Evolutionary conservation across 345 rosid genomes (phyloP).

Genomic region (Carallia brachiata): DNA sequence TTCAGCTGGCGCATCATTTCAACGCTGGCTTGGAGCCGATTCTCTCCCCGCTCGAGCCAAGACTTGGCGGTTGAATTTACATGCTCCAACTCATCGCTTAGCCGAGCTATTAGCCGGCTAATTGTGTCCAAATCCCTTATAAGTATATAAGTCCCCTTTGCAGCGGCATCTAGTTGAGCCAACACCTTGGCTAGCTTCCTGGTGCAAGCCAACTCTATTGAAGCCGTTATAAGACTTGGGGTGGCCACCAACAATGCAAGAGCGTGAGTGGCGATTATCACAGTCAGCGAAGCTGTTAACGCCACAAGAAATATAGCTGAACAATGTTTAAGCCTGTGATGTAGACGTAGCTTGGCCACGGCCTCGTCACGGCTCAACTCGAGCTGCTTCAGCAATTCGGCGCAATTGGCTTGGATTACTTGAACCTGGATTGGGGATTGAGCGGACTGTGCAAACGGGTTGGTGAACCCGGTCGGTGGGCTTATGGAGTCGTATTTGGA

Average conservation of each 20-base stretch:
- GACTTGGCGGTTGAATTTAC: slow-evolving; percentile 43
- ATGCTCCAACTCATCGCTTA: slow-evolving; percentile 65
- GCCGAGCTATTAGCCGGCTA: slow-evolving; percentile 54
- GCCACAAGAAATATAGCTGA: slow-evolving; percentile 61
- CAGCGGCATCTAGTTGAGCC: slow-evolving; percentile 64
- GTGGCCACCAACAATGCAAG: slow-evolving; percentile 61
- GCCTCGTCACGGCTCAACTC: slow-evolving; percentile 55
- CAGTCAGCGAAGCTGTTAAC: slow-evolving; percentile 53
- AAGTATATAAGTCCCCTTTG: slow-evolving; percentile 75
- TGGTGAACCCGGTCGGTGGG: slow-evolving; percentile 31
- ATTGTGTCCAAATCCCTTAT: slow-evolving; percentile 69
- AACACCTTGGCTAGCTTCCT: slow-evolving; percentile 37
- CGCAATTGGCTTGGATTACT: slow-evolving; percentile 36
- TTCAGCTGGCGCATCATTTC: slow-evolving; percentile 52
- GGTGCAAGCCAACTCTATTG: slow-evolving; percentile 35
- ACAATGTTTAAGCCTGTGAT: slow-evolving; percentile 40
- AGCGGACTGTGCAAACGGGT: slow-evolving; percentile 35
- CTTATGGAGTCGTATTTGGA: slow-evolving; percentile 13
- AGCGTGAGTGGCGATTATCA: slow-evolving; percentile 65
- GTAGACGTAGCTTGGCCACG: slow-evolving; percentile 39
- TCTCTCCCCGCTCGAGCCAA: slow-evolving; percentile 52
- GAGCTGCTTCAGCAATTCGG: slow-evolving; percentile 43
- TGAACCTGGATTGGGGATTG: slow-evolving; percentile 33
- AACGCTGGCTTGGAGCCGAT: slow-evolving; percentile 38
- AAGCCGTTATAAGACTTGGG: slow-evolving; percentile 44